Conservation (phyloP, 495 filamentous ascomycete genomes). For the Xanthoparmelia taractica region DNA sequence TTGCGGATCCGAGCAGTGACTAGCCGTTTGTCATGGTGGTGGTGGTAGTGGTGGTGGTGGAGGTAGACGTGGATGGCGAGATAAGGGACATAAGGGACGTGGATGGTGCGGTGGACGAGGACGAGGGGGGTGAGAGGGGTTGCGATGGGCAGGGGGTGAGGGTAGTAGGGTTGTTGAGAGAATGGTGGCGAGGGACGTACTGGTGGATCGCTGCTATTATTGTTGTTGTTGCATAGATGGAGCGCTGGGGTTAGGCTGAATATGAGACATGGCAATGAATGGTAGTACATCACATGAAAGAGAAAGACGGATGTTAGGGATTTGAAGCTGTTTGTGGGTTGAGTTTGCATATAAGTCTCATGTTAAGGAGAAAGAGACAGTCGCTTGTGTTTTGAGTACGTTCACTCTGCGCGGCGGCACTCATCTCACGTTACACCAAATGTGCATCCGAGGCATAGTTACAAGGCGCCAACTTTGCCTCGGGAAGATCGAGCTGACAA, state of each 20-base stretch:
- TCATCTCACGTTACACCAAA: background rate
- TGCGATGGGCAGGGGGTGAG: background rate
- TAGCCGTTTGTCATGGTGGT: too few relatives aligned
- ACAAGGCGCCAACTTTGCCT: background rate
- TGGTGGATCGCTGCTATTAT: background rate
- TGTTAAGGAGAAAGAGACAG: background rate
- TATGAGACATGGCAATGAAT: background rate
- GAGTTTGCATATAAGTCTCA: background rate
- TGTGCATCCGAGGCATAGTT: background rate
- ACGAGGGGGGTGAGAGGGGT: background rate
- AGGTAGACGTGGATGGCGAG: background rate
- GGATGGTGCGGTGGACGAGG: background rate
- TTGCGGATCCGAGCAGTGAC: too few relatives aligned
- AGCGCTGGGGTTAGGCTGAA: background rate
- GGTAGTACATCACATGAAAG: background rate
- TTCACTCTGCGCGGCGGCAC: background rate
- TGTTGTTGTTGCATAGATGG: background rate
- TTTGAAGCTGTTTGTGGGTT: background rate
- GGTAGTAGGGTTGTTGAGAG: background rate
- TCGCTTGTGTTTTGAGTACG: background rate
- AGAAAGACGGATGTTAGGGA: background rate
- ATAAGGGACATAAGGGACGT: background rate
- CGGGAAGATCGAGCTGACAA: background rate
- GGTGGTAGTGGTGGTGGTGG: too few relatives aligned
- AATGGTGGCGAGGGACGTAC: background rate